phyloP scores from a whole-genome alignment of 768 basidiomycete species.

The Lentinula detonsa region DNA sequence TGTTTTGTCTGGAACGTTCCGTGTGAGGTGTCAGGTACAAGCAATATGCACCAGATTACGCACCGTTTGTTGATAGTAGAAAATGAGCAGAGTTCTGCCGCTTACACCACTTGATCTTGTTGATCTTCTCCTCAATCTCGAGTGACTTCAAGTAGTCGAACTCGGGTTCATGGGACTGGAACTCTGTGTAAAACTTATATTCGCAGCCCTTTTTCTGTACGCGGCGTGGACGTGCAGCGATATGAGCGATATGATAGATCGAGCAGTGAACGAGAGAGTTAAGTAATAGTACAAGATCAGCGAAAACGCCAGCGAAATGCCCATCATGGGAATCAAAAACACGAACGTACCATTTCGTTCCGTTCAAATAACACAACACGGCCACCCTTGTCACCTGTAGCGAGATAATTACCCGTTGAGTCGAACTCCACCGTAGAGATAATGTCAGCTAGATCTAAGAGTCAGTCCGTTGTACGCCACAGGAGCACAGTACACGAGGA shows the following conservation, averaged over 20 bases:
- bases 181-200: constrained; percentile 99
- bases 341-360: constrained; percentile 80
- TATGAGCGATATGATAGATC: constrained; percentile 10
- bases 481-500: background rate
- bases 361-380: constrained; percentile 98
- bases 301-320: constrained; percentile 11
- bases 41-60: constrained; percentile 16
- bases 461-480: constrained; percentile 11
- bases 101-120: constrained; percentile 99
- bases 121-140: constrained; percentile 99
- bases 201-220: constrained; percentile 97
- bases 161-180: constrained; percentile 99
- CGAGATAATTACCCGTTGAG: constrained; percentile 98
- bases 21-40: constrained; percentile 9
- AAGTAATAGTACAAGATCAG: constrained; percentile 26
- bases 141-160: constrained; percentile 99
- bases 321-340: constrained; percentile 9
- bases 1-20: constrained; percentile 75
- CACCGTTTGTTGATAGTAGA: constrained; percentile 94
- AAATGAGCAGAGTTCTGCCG: constrained; percentile 98
- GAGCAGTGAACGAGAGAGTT: constrained; percentile 11
- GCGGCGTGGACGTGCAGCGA: constrained; percentile 5
- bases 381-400: constrained; percentile 99
- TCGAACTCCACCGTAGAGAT: constrained; percentile 99
- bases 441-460: constrained; percentile 79